A percentile compares a stretch with the other conserved stretches of the same genome.
Conservation (phyloP, 352 stramenopile genomes). For the Globisporangium nunn region DNA sequence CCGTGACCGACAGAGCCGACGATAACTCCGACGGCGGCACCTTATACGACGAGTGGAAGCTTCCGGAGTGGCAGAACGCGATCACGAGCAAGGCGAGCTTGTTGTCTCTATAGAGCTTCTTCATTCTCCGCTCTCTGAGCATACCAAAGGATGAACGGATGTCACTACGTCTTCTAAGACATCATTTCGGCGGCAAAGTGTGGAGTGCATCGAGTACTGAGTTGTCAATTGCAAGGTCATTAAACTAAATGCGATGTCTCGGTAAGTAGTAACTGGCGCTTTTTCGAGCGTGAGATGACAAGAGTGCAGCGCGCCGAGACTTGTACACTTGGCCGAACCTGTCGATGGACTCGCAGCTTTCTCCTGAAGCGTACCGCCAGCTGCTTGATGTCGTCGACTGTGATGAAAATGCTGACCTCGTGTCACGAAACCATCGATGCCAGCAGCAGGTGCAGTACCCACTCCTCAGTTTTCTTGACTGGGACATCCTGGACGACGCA, state of each 20-base stretch:
- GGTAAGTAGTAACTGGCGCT: neutral
- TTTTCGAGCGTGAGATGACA: neutral
- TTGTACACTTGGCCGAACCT: no score
- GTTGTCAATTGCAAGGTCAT: no score
- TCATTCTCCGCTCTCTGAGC: no score
- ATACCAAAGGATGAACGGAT: neutral
- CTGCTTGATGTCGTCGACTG: slow-evolving; percentile 14
- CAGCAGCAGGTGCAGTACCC: neutral
- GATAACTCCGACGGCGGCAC: neutral
- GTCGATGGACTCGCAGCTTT: slow-evolving; percentile 18
- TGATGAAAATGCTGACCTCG: slow-evolving; percentile 19
- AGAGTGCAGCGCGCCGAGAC: no score
- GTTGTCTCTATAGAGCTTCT: no score
- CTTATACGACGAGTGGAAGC: no score
- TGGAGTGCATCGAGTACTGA: no score
- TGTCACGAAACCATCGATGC: neutral
- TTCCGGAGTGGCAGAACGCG: no score
- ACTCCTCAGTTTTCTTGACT: slow-evolving; percentile 11
- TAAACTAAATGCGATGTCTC: no score
- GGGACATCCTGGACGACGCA: neutral
- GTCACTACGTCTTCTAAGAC: no score
- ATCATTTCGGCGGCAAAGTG: no score
- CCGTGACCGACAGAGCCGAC: neutral
- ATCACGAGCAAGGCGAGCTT: no score
- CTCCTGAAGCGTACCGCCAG: slow-evolving; percentile 14